A percentile compares a stretch with the other conserved stretches of the same genome.
phyloP scores from a whole-genome alignment of 495 filamentous ascomycete species.

The Aspergillus egyptiacus region DNA sequence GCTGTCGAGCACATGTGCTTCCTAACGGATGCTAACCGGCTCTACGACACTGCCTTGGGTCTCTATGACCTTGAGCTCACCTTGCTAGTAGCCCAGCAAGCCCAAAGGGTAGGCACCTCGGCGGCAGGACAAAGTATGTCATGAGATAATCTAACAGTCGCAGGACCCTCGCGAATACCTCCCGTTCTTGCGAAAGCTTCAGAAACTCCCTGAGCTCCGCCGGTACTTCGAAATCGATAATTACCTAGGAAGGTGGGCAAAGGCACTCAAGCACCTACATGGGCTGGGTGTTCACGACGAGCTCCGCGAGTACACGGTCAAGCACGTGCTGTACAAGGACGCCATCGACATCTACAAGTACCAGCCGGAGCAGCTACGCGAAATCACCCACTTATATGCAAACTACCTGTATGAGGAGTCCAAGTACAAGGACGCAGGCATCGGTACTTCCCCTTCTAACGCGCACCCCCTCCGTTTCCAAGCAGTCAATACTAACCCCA shows the following conservation, averaged over 20 bases:
- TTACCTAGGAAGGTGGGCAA: slow-evolving; percentile 64
- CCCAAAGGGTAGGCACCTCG: slow-evolving; percentile 58
- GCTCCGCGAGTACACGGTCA: slow-evolving; percentile 63
- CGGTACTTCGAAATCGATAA: slow-evolving; percentile 84
- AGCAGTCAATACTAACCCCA: slow-evolving; percentile 14
- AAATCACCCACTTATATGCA: slow-evolving; percentile 71
- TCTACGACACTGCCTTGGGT: slow-evolving; percentile 89
- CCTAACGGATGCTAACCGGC: slow-evolving; percentile 81
- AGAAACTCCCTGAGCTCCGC: slow-evolving; percentile 60
- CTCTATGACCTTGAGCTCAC: slow-evolving; percentile 88
- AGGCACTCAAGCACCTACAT: slow-evolving; percentile 73
- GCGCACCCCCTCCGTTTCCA: not conserved
- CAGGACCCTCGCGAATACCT: slow-evolving; percentile 90
- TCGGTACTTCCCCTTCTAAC: slow-evolving; percentile 37
- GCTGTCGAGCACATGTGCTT: slow-evolving; percentile 97
- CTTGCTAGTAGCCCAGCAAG: slow-evolving; percentile 87
- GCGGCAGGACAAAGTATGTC: not conserved
- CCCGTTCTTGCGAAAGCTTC: slow-evolving; percentile 83
- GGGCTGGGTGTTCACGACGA: slow-evolving; percentile 65
- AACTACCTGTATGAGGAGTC: slow-evolving; percentile 67
- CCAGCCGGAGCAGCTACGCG: slow-evolving; percentile 51
- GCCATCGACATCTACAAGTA: slow-evolving; percentile 83
- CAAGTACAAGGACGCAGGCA: slow-evolving; percentile 75
- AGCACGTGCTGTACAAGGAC: slow-evolving; percentile 70
- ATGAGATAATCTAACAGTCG: slow-evolving; percentile 5